Evolutionary conservation across 2,329 filamentous ascomycete species (phyloP).

Genomic region (Ceratocystis eucalypticola): DNA sequence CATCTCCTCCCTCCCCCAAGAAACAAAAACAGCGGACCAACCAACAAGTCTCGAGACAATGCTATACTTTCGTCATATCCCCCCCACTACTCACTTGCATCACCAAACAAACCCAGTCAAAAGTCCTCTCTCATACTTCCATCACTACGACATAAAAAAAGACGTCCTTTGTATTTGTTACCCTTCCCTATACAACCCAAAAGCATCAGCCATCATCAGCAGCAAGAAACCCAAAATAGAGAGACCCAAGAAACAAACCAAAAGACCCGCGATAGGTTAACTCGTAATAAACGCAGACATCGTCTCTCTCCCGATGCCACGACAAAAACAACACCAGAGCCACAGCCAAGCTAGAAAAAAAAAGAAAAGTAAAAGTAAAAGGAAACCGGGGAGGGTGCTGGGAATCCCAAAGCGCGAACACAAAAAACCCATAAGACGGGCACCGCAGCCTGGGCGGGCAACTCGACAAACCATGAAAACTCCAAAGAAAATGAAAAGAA

Average conservation of each 20-base stretch:
- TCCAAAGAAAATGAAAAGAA: not conserved
- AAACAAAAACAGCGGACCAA: not conserved
- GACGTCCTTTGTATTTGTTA: not conserved
- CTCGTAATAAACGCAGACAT: not conserved
- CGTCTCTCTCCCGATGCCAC: not conserved
- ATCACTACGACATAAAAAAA: not conserved
- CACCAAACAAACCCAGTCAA: not conserved
- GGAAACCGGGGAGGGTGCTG: not conserved
- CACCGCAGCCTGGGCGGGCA: not conserved
- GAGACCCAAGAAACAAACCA: conserved; percentile 4
- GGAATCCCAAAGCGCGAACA: not conserved
- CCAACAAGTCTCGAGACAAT: not conserved
- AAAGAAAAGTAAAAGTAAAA: not conserved
- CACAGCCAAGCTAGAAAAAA: not conserved
- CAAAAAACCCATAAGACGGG: not conserved
- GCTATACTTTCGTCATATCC: not conserved
- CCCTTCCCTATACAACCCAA: not conserved
- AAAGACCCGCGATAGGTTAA: not conserved
- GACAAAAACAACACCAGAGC: not conserved
- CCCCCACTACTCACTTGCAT: not conserved
- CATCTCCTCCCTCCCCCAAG: not conserved
- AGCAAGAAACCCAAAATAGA: not conserved
- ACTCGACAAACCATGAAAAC: not conserved
- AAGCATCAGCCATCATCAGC: not conserved
- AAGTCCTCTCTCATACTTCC: no score